Evolutionary conservation across 2,329 filamentous ascomycete species (phyloP).

Genomic region (Aurifilum marmelostoma): DNA sequence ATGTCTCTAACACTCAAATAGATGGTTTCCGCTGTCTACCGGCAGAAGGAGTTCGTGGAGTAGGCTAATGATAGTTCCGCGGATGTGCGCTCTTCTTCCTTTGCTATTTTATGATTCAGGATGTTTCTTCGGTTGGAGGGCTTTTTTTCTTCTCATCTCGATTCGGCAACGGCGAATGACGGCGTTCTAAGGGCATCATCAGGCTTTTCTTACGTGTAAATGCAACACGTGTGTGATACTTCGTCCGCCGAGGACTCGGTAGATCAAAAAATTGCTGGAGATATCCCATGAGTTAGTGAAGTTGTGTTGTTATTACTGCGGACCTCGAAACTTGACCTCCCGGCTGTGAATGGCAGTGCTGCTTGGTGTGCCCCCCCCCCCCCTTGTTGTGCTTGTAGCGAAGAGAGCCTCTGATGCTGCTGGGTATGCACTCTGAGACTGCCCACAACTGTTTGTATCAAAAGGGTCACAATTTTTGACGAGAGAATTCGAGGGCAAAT

Average conservation of each 20-base stretch:
- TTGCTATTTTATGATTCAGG: constrained; percentile 29
- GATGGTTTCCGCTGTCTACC: constrained; percentile 38
- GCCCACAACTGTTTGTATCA: not conserved
- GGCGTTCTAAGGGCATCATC: constrained; percentile 31
- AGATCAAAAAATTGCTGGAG: constrained; percentile 27
- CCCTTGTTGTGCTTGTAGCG: not conserved
- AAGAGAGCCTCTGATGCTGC: not conserved
- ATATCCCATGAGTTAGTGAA: constrained; percentile 24
- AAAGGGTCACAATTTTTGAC: no score
- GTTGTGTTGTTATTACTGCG: not conserved
- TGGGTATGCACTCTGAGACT: not conserved
- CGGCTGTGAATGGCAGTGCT: not conserved
- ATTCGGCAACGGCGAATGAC: constrained; percentile 30
- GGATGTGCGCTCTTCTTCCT: constrained; percentile 20
- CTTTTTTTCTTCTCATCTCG: constrained; percentile 29
- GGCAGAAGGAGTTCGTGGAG: constrained; percentile 42
- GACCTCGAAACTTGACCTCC: not conserved
- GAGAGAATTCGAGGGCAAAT: no score
- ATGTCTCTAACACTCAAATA: constrained; percentile 20
- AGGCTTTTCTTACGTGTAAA: constrained; percentile 29
- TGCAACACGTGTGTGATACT: constrained; percentile 30
- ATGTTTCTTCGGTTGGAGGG: constrained; percentile 30
- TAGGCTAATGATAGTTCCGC: constrained; percentile 29
- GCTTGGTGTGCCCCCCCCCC: no score
- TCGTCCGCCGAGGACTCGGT: constrained; percentile 28